Evolutionary conservation across 2,329 filamentous ascomycete species (phyloP).

Genomic region (Paraconiothyrium brasiliense): DNA sequence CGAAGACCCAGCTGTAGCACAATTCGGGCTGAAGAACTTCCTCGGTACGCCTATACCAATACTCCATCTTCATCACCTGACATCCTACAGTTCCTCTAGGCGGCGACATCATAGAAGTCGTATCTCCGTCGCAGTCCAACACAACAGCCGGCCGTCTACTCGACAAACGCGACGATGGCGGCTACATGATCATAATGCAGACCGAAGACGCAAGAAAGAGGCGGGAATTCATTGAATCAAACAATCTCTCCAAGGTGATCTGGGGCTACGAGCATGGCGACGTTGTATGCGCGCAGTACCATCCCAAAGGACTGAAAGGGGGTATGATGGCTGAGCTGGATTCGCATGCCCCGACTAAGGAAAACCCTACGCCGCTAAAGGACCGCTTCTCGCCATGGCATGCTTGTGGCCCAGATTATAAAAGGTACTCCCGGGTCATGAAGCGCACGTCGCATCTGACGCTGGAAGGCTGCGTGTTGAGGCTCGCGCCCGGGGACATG

Average conservation of each 20-base stretch:
- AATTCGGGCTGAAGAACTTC: slow-evolving; percentile 55
- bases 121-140: slow-evolving; percentile 49
- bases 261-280: slow-evolving; percentile 47
- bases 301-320: slow-evolving; percentile 55
- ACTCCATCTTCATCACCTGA: not conserved
- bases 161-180: slow-evolving; percentile 54
- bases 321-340: slow-evolving; percentile 58
- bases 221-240: slow-evolving; percentile 49
- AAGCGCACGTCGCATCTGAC: slow-evolving; percentile 46
- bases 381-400: slow-evolving; percentile 57
- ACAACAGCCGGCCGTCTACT: slow-evolving; percentile 55
- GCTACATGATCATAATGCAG: slow-evolving; percentile 62
- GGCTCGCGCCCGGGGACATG: slow-evolving; percentile 49
- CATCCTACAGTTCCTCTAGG: slow-evolving; percentile 50
- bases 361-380: slow-evolving; percentile 51
- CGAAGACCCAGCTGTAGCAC: slow-evolving; percentile 49
- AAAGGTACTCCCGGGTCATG: slow-evolving; percentile 50
- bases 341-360: slow-evolving; percentile 45
- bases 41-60: slow-evolving; percentile 36
- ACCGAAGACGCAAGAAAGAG: slow-evolving; percentile 51
- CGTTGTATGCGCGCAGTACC: slow-evolving; percentile 54
- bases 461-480: slow-evolving; percentile 47
- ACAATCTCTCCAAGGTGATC: slow-evolving; percentile 50
- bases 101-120: slow-evolving; percentile 56
- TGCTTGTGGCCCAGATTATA: slow-evolving; percentile 51